Base-by-base conservation (phyloP, 768 basidiomycete genomes). In the Scleroderma bovista region DNA sequence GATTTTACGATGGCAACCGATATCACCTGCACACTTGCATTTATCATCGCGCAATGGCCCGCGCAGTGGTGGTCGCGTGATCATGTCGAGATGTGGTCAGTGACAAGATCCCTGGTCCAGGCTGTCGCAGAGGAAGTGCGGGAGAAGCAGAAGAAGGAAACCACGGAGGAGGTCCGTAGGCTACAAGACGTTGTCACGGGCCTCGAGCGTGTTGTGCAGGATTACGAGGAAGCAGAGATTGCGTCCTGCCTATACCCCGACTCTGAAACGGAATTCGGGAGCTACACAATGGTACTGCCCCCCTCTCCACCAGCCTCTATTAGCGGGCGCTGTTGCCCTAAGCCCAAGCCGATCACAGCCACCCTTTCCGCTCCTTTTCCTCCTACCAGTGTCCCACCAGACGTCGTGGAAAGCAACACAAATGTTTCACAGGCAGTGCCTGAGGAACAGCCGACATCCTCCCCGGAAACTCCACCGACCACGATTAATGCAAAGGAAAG, bases 101-200 rank as follows among this genome's bases (percentile, higher is more conserved):
- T 86, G 38, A 74, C 85, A 31, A 74, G 75, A 39, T 74, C 77
- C 31, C 80, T 83, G 62, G 74, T 79, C 31, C 70, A 76, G 51
- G 75, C 83, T 33, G 66, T 88, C 26, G 81, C 75, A 15, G 86
- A 86, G 60, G 84, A 88, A 64, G 72, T 87, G 45, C 72, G 75
- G 44, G 78, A 76, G 58, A 74, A 75, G 46, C 69, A 70, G 52
- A 62, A 60, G 61, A 70, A 68, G 53, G 71, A 65, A 53, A 67
- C 58, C 17, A 55, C 69, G n/a, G 73, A 69, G 46, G 78, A 84
- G 55, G 73, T 78, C 11, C 66, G 61, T 17, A 72, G 72, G 36
- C 64, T 83, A 57, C 75, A 75, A 59, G 68, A 67, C 13, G 74
- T 78, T 20, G 75, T 84, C 39, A 69, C 72, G 52, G 73, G 73